These are phyloP conservation scores for Heracleum sosnowskyi DNA, from an alignment of 129 eudicot genomes.

Conservation along the genomic window DNA sequence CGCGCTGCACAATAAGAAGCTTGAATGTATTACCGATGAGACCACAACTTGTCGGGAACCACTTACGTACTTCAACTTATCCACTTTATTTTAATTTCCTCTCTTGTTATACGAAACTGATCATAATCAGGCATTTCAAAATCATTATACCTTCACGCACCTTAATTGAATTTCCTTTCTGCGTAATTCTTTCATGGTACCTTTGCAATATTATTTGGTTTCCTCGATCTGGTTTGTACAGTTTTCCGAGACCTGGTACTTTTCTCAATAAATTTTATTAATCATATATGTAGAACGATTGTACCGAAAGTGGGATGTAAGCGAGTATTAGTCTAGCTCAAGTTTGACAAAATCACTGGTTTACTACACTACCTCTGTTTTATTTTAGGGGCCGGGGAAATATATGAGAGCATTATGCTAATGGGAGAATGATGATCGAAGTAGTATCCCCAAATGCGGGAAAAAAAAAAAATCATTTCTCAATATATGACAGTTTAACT, in stretches of 20 bases:
- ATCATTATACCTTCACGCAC: neutral
- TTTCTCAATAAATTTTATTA: too few species aligned
- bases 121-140: neutral
- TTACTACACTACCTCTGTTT: neutral
- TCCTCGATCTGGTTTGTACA: neutral
- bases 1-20: conserved; percentile 14
- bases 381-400: neutral
- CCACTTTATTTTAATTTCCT: neutral
- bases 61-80: conserved; percentile 7
- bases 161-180: neutral
- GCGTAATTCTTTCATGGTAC: neutral
- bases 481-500: neutral
- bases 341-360: neutral
- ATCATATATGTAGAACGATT: neutral
- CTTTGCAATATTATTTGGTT: neutral
- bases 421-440: neutral
- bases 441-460: neutral
- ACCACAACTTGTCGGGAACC: conserved; percentile 20
- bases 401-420: neutral
- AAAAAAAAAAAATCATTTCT: neutral
- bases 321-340: neutral
- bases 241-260: neutral
- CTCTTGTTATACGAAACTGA: neutral
- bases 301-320: neutral
- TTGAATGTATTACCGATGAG: neutral